phyloP scores from a whole-genome alignment of 169 alveolate species.

The Perkinsus olseni region DNA sequence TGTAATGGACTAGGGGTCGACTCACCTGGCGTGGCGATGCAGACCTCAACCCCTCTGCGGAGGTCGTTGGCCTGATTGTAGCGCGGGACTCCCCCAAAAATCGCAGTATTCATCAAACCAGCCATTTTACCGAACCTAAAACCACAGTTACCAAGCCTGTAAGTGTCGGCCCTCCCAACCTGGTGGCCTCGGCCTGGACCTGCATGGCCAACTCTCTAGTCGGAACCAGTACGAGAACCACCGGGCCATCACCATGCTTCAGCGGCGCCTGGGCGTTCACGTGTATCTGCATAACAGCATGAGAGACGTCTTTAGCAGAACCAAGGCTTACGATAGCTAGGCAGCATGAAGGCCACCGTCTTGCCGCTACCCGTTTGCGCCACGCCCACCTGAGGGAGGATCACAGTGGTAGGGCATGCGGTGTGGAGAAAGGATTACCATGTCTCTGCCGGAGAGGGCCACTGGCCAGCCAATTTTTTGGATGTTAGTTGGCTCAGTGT shows the following conservation, averaged over 20 bases:
- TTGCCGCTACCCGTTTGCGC: conserved; percentile 98
- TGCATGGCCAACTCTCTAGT: conserved; percentile 52
- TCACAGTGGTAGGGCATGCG: not conserved
- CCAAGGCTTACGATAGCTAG: conserved; percentile 65
- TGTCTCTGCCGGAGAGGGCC: conserved; percentile 85
- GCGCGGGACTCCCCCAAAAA: conserved; percentile 91
- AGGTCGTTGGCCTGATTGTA: conserved; percentile 78
- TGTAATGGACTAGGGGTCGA: not conserved
- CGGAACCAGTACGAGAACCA: conserved; percentile 33
- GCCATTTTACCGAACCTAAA: conserved; percentile 19
- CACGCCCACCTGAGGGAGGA: conserved; percentile 63
- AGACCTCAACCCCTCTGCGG: conserved; percentile 64
- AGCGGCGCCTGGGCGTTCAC: conserved; percentile 9
- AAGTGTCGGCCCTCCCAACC: not conserved
- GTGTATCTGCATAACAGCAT: not conserved
- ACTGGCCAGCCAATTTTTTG: conserved; percentile 90
- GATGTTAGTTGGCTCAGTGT: conserved; percentile 82
- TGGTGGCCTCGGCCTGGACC: conserved; percentile 27
- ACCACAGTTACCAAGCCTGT: not conserved
- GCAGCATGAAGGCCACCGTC: conserved; percentile 87
- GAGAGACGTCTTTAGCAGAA: conserved; percentile 18
- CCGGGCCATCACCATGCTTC: conserved; percentile 13
- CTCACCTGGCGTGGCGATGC: conserved; percentile 74
- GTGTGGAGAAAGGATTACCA: conserved; percentile 66
- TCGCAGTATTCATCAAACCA: conserved; percentile 59